Evolutionary conservation across 2,329 filamentous ascomycete genomes (phyloP), one percentile per base, ranked within the genome.

Genomic region (Microsporum canis): DNA sequence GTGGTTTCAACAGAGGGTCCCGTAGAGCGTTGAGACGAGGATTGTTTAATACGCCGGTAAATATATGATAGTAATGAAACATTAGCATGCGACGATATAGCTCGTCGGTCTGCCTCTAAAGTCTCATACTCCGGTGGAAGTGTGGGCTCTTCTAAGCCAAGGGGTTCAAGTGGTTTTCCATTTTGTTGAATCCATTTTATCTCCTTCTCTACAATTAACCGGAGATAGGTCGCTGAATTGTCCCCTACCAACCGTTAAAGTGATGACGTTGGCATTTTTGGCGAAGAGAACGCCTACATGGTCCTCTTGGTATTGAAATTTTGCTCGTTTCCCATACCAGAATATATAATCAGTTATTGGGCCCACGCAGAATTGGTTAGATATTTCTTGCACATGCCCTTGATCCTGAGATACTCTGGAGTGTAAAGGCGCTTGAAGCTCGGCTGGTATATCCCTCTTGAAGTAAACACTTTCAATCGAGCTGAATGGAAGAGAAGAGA

Each of bases 321-420:
- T 39, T 55, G 60, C 60, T 17, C 61, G 58, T 47, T 49, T 65
- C n/a, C 61, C 63, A 57, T 61, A 59, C 58, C 58, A 65, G 14
- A 60, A 63, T 61, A 65, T 65, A 31, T 65, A 63, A 43, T 65
- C 63, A 2, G 63, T 47, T 56, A 56, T 63, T 29, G 61, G 63
- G 33, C 61, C 60, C 59, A 65, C 62, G 56, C 62, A 63, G 51
- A 65, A 65, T n/a, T 33, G 33, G 3, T 59, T 31, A 17, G 51
- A 62, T 36, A 65, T 62, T 4, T 60, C 61, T 58, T 67, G 63
- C 43, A 65, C 62, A 14, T 61, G 49, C 17, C 65, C 60, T 7
- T 59, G 62, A 34, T 38, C 10, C 27, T 12, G 14, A 64, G 68
- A 68, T 7, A 5, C 3, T 12, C 17, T 8, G 17, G n/a, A 7